Conservation (phyloP, 345 rosid genomes). For the Hevea brasiliensis region DNA sequence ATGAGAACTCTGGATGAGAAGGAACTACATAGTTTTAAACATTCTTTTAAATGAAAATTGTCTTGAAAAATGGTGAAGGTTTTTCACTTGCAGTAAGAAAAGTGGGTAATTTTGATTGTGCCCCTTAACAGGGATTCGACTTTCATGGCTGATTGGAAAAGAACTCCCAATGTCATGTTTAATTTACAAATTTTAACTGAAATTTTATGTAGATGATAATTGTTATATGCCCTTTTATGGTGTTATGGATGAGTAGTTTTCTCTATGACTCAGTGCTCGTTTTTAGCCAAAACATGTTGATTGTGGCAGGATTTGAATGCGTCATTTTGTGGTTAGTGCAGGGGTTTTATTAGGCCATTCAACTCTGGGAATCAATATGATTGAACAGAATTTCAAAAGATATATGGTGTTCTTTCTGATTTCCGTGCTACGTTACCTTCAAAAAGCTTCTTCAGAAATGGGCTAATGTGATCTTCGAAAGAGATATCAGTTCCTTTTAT, state of each 20-base stretch:
- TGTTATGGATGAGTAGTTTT: constrained; percentile 4
- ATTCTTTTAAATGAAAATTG: neutral
- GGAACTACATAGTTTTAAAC: neutral
- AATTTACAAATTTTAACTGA: neutral
- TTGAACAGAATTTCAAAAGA: constrained; percentile 23
- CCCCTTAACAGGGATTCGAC: constrained; percentile 4
- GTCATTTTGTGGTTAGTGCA: constrained; percentile 25
- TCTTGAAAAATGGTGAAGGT: neutral
- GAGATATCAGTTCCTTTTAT: constrained; percentile 9
- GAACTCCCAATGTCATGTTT: neutral
- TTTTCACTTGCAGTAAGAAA: neutral
- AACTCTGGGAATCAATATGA: constrained; percentile 32
- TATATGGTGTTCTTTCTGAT: constrained; percentile 17
- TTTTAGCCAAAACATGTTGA: constrained; percentile 10
- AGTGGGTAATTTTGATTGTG: neutral
- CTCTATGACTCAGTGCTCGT: neutral
- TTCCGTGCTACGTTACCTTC: constrained; percentile 19
- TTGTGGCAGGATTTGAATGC: constrained; percentile 39
- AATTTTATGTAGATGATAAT: neutral
- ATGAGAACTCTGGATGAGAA: neutral
- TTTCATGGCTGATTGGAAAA: neutral
- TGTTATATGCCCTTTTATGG: neutral
- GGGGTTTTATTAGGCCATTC: constrained; percentile 21
- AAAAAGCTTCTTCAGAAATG: constrained; percentile 32
- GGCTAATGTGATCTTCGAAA: constrained; percentile 34